These are phyloP conservation scores for Kokia cookei DNA, from an alignment of 441 rosid genomes.

Conservation along the genomic window DNA sequence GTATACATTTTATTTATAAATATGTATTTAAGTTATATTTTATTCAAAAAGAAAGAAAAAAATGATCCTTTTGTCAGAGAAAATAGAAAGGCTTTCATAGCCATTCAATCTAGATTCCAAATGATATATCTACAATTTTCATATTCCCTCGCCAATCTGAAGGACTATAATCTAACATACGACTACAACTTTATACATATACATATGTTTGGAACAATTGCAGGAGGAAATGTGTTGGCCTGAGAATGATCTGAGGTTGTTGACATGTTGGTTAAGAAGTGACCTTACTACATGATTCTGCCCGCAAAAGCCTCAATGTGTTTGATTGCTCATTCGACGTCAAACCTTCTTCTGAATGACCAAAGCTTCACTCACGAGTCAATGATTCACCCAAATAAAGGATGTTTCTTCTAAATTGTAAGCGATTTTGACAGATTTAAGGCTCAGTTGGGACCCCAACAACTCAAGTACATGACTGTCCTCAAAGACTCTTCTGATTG, in stretches of 20 bases:
- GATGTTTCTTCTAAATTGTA: not conserved
- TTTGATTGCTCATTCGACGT: not conserved
- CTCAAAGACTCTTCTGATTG: conserved; percentile 26
- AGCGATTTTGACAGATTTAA: not conserved
- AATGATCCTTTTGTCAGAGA: too few species aligned
- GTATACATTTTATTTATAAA: too few species aligned
- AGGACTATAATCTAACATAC: not conserved
- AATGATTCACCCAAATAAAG: not conserved
- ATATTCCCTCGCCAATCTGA: not conserved
- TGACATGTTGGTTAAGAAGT: not conserved
- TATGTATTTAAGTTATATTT: too few species aligned
- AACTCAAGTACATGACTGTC: conserved; percentile 32
- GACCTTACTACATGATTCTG: not conserved
- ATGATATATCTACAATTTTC: not conserved
- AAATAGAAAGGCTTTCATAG: not conserved
- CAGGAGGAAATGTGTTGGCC: not conserved
- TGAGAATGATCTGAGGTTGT: not conserved
- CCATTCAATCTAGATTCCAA: not conserved
- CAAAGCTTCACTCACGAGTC: not conserved
- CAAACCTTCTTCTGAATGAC: not conserved
- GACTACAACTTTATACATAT: not conserved
- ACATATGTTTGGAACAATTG: too few species aligned
- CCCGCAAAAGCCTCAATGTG: conserved; percentile 28
- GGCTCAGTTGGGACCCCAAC: conserved; percentile 28
- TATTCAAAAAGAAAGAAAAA: too few species aligned